Base-by-base conservation (phyloP, 2,329 filamentous ascomycete genomes). In the Claviceps sp. region DNA sequence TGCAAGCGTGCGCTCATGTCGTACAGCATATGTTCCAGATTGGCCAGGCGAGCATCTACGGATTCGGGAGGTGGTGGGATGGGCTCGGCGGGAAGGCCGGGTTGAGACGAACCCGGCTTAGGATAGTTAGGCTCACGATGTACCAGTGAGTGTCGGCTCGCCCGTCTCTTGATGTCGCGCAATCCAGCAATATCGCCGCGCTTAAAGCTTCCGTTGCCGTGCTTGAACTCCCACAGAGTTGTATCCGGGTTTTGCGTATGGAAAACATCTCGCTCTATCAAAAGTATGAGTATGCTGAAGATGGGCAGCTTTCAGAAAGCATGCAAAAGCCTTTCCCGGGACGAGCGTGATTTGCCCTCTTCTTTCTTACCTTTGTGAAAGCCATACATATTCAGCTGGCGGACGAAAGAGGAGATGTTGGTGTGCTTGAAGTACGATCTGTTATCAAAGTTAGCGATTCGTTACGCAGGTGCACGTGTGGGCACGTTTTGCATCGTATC, bases 371-470 rank as follows among this genome's bases (percentile, higher is more conserved):
- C 90, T 86, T 98, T 98, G 67, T 98, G 93, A 68, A 98, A 98
- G 6, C 93, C 93, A 61, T 98, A 98, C 93, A 98, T 98, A 66
- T 98, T 98, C 49, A 98, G 72, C 70, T 98, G 93, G 48, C 93
- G 82, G 48, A 98, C 93, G 67, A 98, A 98, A 1, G 93, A 97
- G 11, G 93, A 97, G 55, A 97, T 95, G 64, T 98, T 98, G 60
- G 91, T 98, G 67, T 98, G 93, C 64, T 98, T 98, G 68, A 98
- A 98, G 66, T 98, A 98, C 80, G 95, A 89, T 51, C 91, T 95
- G 61, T 30, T 2, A 46, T 17, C 39, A 6, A n/a, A 19, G 44
- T 26, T 26, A 59, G 42, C 59, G 42, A 59, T 57, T 24, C 51
- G 16, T 22, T 24, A 19, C 26, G 30, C 40, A 24, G 24, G 6